Percentiles rank a stretch among this genome's conserved stretches.
These are phyloP conservation scores for Symbiodinium pilosum DNA, from an alignment of 73 alveolate genomes.

Conservation along the genomic window DNA sequence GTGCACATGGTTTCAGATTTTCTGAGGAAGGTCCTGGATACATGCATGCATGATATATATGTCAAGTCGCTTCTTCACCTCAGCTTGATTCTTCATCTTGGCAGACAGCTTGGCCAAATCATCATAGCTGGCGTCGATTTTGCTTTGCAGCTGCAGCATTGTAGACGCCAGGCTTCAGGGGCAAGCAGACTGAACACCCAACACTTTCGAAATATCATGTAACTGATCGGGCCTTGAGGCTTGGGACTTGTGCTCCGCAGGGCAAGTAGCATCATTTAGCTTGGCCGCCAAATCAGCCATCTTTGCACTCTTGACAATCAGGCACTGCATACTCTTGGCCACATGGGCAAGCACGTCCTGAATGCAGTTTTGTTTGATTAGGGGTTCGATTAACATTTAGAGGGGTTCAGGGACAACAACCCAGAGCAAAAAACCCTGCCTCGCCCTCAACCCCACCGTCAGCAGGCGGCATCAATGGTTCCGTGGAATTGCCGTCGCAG, in stretches of 20 bases:
- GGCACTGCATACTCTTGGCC: not conserved
- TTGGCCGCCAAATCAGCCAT: not conserved
- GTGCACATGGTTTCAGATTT: not conserved
- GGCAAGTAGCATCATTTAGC: not conserved
- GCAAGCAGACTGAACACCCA: not conserved
- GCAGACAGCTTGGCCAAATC: not conserved
- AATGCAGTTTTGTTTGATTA: no score
- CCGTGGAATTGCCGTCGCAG: no score
- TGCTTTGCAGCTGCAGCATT: not conserved
- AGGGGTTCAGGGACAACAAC: not conserved
- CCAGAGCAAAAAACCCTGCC: not conserved
- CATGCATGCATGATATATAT: not conserved
- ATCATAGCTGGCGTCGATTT: not conserved
- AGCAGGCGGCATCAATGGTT: not conserved
- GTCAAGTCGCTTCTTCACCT: not conserved
- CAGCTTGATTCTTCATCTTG: not conserved
- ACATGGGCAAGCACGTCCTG: not conserved
- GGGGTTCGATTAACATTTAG: no score
- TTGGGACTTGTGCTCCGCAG: no score
- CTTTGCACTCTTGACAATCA: slow-evolving; percentile 25
- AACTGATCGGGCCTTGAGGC: not conserved
- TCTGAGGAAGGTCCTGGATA: not conserved
- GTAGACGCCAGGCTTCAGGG: not conserved
- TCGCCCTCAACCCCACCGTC: not conserved
- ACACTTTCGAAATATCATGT: not conserved